A percentile compares a stretch with the other conserved stretches of the same genome.
These are phyloP conservation scores for Rachicladosporium sp. DNA, from an alignment of 2,329 filamentous ascomycete species.

Conservation along the genomic window DNA sequence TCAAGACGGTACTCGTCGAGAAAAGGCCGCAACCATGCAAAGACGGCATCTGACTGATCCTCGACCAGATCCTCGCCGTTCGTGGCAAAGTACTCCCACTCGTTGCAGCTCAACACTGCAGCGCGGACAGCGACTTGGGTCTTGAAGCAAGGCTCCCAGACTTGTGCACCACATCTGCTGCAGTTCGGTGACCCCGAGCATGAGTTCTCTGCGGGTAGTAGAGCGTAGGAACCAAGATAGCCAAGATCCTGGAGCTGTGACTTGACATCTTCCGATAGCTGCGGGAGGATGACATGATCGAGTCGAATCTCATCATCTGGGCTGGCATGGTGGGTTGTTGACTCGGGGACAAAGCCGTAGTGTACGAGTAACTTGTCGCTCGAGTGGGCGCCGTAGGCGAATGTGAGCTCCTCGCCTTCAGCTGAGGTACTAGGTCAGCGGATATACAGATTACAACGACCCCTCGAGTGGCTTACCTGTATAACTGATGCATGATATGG, in stretches of 20 bases:
- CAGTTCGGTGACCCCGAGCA: neutral
- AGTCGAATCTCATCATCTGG: constrained; percentile 29
- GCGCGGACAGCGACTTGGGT: constrained; percentile 33
- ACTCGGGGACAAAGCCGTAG: constrained; percentile 39
- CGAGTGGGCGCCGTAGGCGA: constrained; percentile 57
- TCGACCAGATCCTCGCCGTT: constrained; percentile 21
- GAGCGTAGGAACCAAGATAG: constrained; percentile 27
- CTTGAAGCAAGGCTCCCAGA: constrained; percentile 28
- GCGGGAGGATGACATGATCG: constrained; percentile 30
- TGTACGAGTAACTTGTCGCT: constrained; percentile 64
- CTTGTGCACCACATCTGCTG: neutral
- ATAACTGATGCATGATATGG: neutral
- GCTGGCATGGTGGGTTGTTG: constrained; percentile 13
- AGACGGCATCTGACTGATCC: constrained; percentile 17
- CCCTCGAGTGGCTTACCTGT: constrained; percentile 2
- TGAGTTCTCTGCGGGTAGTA: constrained; percentile 15
- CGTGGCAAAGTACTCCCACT: constrained; percentile 27
- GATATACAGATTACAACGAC: too few species aligned
- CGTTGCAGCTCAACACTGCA: constrained; percentile 22
- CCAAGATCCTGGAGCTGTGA: constrained; percentile 30
- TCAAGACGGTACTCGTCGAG: constrained; percentile 4
- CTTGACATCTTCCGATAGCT: constrained; percentile 21
- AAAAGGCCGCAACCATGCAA: constrained; percentile 11
- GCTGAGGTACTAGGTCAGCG: too few species aligned
- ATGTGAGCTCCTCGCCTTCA: constrained; percentile 51